Base-by-base conservation (phyloP, 1,284 basidiomycete genomes). In the Rhodotorula glutinis region DNA sequence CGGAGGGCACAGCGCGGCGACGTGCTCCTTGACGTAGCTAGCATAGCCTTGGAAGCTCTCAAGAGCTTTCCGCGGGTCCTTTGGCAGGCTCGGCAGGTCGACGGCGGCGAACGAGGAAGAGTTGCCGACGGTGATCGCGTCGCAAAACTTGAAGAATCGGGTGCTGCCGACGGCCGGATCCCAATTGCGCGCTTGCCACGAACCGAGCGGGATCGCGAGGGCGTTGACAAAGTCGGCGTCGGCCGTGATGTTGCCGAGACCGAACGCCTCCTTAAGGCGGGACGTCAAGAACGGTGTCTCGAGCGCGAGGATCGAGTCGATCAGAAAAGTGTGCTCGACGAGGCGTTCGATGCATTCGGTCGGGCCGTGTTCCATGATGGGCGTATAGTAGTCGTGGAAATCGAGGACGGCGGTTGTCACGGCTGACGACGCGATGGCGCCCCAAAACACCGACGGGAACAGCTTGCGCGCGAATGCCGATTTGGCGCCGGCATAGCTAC, bases 381-480 rank as follows among this genome's bases (percentile, higher is more conserved):
- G 73, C 64, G 69, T 66, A 43, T 69, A 71, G 58, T 75, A 75
- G 51, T 75, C 67, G 72, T 71, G 75, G 27, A 65, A 75, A 46
- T 75, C 73, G 4, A 62, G 46, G 25, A 75, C 67, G 1, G 74
- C 74, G 1, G 60, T 63, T n/a, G 70, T 73, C 10, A 79, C 79
- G 0, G 76, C 79, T 17, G 75, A 77, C 13, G 89, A 91, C 1
- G 92, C 92, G 70, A 98, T 95, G 0, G 91, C 89, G 25, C 93
- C 95, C 79, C 85, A 94, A 7, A 94, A 90, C 17, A 94, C 82
- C 33, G 95, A 85, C 0, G 93, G 93, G 75, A 92, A 92, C 16
- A 92, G 82, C 41, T 91, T 81, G 58, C 86, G 87, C 88, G 97
- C 92, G 76, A 97, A 92, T 0, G 95, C 95, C 0, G 92, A 88